Evolutionary conservation across 1,284 basidiomycete genomes (phyloP), one percentile per base, ranked within the genome.

Genomic region (Takashimella koratensis): DNA sequence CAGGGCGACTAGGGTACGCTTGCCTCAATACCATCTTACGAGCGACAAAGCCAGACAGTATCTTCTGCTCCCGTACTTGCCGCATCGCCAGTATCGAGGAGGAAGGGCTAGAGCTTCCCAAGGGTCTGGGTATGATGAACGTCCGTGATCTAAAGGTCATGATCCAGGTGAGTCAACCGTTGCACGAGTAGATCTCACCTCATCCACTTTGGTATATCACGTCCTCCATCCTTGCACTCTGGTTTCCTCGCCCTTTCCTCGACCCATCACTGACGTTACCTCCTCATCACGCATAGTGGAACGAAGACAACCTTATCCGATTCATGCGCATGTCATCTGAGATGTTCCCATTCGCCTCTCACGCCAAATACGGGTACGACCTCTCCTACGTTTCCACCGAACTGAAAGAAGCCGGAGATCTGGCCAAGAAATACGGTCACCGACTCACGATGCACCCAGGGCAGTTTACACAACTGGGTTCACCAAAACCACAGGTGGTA

Each of bases 271-370:
- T 16, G 8, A 36, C 30, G 10, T 36, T 36, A 36, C 30, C 30
- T 36, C 16, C 16, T 16, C 30, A 8, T 36, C 16, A 36, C 8
- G 8, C 30, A 53, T 78, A 89, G 75, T 93, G 88, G 89, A 91
- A 90, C 68, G 89, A 88, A 67, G 81, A 82, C 46, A 86, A 91
- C 72, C 79, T 83, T 43, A 89, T 91, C 51, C 82, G 81, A 25
- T 90, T 91, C 74, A 82, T 93, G 76, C 83, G 89, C 43, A 74
- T 95, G 62, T 92, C 90, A 0, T 89, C 87, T 3, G 89, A 92
- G 61, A 86, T 95, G 81, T 94, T 95, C 70, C 91, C 92, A 1
- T 95, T 88, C 64, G 90, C 90, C 0, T 89, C 88, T n/a, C 92
- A 95, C 64, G 79, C 78, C 10, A 80, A 79, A 41, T 84, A 90